Percentiles rank a stretch among this genome's conserved stretches.
Evolutionary conservation across 1,139 yeast genomes (phyloP).

Genomic region (Yamadazyma conglobata): DNA sequence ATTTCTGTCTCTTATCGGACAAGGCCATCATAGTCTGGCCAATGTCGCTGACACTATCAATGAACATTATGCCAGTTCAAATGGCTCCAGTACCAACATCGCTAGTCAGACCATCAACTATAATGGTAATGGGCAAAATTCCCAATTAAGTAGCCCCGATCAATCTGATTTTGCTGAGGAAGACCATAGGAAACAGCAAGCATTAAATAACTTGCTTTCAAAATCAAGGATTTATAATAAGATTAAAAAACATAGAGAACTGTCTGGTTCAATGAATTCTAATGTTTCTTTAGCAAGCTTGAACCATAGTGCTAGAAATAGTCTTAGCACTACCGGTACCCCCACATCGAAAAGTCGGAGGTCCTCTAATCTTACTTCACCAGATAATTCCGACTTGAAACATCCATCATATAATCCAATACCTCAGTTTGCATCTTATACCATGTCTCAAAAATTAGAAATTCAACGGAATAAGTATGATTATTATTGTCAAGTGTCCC

Average conservation of each 20-base stretch:
- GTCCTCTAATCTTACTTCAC: constrained; percentile 10
- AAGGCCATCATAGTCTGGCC: neutral
- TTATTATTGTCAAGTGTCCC: constrained; percentile 31
- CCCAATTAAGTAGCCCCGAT: constrained; percentile 1
- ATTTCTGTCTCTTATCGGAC: constrained; percentile 24
- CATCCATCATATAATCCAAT: constrained; percentile 8
- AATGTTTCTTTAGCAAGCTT: constrained; percentile 16
- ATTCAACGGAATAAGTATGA: constrained; percentile 34
- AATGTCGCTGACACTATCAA: neutral
- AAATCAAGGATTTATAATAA: constrained; percentile 38
- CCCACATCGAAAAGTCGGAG: constrained; percentile 10
- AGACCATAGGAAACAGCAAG: constrained; percentile 21
- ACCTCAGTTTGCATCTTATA: constrained; percentile 12
- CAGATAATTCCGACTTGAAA: constrained; percentile 10
- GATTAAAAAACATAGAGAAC: constrained; percentile 39
- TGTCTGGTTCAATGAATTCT: constrained; percentile 31
- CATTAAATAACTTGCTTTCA: constrained; percentile 30
- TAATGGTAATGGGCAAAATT: constrained; percentile 2
- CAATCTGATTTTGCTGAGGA: constrained; percentile 12
- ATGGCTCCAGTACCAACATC: constrained; percentile 2
- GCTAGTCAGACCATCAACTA: constrained; percentile 3
- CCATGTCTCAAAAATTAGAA: constrained; percentile 28
- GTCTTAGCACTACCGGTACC: constrained; percentile 20
- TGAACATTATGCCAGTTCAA: constrained; percentile 1
- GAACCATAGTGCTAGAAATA: constrained; percentile 13